A percentile compares a stretch with the other conserved stretches of the same genome.
phyloP scores from a whole-genome alignment of 495 filamentous ascomycete genomes.

The Daldinia caldariorum region DNA sequence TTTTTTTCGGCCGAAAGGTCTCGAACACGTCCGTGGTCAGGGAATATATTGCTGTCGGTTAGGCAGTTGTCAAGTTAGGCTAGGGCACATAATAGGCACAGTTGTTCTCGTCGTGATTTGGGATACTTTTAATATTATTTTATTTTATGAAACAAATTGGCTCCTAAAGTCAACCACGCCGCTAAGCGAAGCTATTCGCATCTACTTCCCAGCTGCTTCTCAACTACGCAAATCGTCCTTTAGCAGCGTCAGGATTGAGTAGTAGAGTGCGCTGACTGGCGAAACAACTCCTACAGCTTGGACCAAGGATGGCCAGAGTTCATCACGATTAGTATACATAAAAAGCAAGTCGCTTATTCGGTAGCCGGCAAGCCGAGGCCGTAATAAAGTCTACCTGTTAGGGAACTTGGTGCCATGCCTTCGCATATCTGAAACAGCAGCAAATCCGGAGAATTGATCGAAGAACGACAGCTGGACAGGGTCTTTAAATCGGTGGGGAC shows the following conservation, averaged over 20 bases:
- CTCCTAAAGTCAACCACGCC: background rate
- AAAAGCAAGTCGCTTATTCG: background rate
- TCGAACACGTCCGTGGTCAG: conserved; percentile 5
- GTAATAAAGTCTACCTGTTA: background rate
- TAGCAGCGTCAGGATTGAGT: background rate
- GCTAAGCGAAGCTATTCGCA: background rate
- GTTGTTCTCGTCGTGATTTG: background rate
- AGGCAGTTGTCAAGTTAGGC: background rate
- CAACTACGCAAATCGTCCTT: background rate
- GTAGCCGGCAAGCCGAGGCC: background rate
- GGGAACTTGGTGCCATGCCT: background rate
- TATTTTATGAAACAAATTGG: background rate
- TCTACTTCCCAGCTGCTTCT: too few species aligned
- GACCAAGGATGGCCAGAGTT: background rate
- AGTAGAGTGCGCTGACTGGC: background rate
- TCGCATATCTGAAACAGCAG: background rate
- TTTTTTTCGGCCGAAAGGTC: background rate
- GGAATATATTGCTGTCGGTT: background rate
- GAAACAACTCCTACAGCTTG: background rate
- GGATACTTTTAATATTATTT: background rate
- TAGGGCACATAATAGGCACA: background rate
- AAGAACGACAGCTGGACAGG: background rate
- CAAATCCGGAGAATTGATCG: background rate
- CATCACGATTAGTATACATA: background rate
- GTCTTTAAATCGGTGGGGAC: background rate